Evolutionary conservation across 768 basidiomycete genomes (phyloP), one percentile per base, ranked within the genome.

Genomic region (Lentinus tigrinus): DNA sequence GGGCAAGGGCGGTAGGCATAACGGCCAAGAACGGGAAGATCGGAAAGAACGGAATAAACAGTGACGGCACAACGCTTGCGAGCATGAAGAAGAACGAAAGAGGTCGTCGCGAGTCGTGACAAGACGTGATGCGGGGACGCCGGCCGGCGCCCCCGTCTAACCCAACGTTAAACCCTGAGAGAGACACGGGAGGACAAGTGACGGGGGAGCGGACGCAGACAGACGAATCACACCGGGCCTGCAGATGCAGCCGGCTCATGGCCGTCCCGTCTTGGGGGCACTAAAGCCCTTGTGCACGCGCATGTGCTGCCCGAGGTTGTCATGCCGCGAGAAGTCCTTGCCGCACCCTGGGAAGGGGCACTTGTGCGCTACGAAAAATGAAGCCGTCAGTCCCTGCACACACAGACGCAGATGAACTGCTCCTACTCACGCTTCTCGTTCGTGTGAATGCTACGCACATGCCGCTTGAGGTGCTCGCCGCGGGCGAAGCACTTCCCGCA

Each of bases 401-500:
- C 44, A 23, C 39, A 23, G 64, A 28, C 57, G 54, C 38, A 50
- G 61, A 64, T 47, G 57, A 46, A 60, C 38, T 46, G 14, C n/a
- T n/a, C n/a, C 27, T 19, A 82, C 91, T 72, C 68, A 95, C 93
- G 93, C 77, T 93, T 94, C 70, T 95, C 93, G 72, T 94, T 83
- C 23, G 93, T 94, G 73, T 95, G 93, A 53, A 95, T 93, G 67
- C 88, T 89, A 64, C 91, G 75, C 39, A 95, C 82, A 70, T 95
- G 93, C 61, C 94, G 78, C 78, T 95, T 95, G 62, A 96, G 74
- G 70, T 96, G 94, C 73, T 96, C 94, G 21, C 89, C 88, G 28
- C 94, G 80, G 36, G 88, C 86, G 72, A 96, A 95, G 65, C 87
- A 89, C 74, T 94, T 94, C 42, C 88, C 89, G 70, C 94, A 95